Conservation (phyloP, 371 early-diverging fungal species). For the Batkoa obscura region DNA sequence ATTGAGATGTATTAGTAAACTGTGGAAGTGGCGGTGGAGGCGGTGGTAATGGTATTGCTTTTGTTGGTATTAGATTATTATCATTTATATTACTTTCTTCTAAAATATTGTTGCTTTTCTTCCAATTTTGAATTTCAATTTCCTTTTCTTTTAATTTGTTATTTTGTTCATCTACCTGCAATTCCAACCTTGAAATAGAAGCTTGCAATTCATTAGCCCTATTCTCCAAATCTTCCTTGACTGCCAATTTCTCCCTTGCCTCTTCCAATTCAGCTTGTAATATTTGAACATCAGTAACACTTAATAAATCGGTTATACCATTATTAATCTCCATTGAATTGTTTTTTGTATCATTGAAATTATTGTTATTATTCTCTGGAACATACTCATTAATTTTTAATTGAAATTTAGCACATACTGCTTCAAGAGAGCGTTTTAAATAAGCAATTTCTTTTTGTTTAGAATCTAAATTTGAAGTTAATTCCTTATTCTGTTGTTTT, state of each 20-base stretch:
- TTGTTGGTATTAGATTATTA: background rate
- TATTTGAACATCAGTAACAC: slow-evolving; percentile 3
- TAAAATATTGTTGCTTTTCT: background rate
- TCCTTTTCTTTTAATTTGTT: slow-evolving; percentile 1
- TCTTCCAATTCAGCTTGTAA: background rate
- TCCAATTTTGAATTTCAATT: background rate
- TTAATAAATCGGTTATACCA: background rate
- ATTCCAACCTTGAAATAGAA: background rate
- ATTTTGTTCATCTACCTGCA: background rate
- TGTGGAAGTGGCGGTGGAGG: slow-evolving; percentile 12
- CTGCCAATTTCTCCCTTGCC: background rate
- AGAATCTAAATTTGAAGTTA: slow-evolving; percentile 7
- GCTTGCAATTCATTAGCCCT: background rate
- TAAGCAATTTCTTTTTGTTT: slow-evolving; percentile 17
- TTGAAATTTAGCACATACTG: slow-evolving; percentile 18
- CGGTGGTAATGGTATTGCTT: slow-evolving; percentile 11
- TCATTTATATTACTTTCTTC: background rate
- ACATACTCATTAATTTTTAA: slow-evolving; percentile 1
- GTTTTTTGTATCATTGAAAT: slow-evolving; percentile 12
- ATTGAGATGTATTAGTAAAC: background rate
- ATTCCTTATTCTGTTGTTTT: background rate
- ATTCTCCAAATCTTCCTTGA: background rate
- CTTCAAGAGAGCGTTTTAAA: slow-evolving; percentile 16
- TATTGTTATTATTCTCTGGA: slow-evolving; percentile 11
- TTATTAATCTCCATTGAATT: slow-evolving; percentile 5